Percentiles rank a stretch among this genome's conserved stretches.
phyloP scores from a whole-genome alignment of 371 early-diverging fungal genomes.

The Rhizopus stolonifer region DNA sequence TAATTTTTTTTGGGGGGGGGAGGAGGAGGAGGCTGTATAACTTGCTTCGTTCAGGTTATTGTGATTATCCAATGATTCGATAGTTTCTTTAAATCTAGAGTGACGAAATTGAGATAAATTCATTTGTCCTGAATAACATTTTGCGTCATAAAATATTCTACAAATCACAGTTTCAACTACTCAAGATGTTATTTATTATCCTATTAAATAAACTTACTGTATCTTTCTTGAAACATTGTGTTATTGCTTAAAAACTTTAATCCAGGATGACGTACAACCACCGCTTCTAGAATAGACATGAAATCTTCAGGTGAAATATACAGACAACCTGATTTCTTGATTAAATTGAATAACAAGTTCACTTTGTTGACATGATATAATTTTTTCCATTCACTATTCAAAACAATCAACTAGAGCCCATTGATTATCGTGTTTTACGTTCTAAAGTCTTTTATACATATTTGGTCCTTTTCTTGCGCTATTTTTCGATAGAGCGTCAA shows the following conservation, averaged over 20 bases:
- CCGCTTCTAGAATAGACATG: constrained; percentile 53
- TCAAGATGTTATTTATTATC: background rate
- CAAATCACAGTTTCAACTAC: constrained; percentile 74
- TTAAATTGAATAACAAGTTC: constrained; percentile 35
- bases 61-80: constrained; percentile 65
- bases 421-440: constrained; percentile 8
- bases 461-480: constrained; percentile 2
- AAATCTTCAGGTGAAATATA: constrained; percentile 51
- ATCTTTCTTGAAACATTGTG: constrained; percentile 79
- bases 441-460: constrained; percentile 16
- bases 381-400: background rate
- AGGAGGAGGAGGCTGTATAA: background rate
- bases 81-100: constrained; percentile 53
- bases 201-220: constrained; percentile 46
- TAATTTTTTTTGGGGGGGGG: too few species aligned
- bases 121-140: constrained; percentile 70
- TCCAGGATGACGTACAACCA: constrained; percentile 80
- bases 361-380: background rate
- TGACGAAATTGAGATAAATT: constrained; percentile 68
- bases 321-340: constrained; percentile 23
- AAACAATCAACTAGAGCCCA: background rate
- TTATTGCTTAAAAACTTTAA: constrained; percentile 79
- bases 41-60: constrained; percentile 73
- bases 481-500: constrained; percentile 60
- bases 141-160: constrained; percentile 77